Evolutionary conservation across 352 stramenopile genomes (phyloP).

Genomic region (Blastocystis sp.): DNA sequence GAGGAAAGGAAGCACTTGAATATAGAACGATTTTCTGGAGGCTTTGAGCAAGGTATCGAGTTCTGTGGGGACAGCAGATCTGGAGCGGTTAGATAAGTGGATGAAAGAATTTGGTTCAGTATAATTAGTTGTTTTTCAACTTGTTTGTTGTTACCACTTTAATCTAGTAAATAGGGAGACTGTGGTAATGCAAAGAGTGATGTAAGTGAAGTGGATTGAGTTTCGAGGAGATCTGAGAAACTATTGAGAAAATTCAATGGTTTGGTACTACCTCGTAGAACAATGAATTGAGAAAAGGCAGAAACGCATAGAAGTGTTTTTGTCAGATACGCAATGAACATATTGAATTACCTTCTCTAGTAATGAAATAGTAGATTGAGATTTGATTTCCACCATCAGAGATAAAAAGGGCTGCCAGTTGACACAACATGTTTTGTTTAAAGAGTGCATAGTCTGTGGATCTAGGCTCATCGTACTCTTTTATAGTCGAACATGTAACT

Average conservation of each 20-base stretch:
- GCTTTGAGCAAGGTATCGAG: conserved; percentile 25
- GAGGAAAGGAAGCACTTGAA: not conserved
- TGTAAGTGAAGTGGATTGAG: not conserved
- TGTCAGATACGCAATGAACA: conserved; percentile 12
- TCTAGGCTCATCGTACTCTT: too few relatives aligned
- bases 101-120: conserved; percentile 45
- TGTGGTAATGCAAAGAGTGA: not conserved
- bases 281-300: not conserved
- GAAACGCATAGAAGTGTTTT: not conserved
- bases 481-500: too few relatives aligned
- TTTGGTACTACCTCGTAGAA: not conserved
- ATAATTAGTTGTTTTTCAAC: not conserved
- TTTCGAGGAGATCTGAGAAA: not conserved
- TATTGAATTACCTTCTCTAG: too few relatives aligned
- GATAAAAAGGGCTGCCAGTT: too few relatives aligned
- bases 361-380: too few relatives aligned
- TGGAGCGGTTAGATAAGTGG: not conserved
- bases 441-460: too few relatives aligned
- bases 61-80: conserved; percentile 9
- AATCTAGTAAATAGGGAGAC: not conserved
- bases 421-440: too few relatives aligned
- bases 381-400: too few relatives aligned
- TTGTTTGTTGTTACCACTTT: not conserved
- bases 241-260: not conserved
- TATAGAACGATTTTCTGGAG: not conserved